Base-by-base conservation (phyloP, 2,329 filamentous ascomycete genomes). In the Alternaria hordeiaustralica region DNA sequence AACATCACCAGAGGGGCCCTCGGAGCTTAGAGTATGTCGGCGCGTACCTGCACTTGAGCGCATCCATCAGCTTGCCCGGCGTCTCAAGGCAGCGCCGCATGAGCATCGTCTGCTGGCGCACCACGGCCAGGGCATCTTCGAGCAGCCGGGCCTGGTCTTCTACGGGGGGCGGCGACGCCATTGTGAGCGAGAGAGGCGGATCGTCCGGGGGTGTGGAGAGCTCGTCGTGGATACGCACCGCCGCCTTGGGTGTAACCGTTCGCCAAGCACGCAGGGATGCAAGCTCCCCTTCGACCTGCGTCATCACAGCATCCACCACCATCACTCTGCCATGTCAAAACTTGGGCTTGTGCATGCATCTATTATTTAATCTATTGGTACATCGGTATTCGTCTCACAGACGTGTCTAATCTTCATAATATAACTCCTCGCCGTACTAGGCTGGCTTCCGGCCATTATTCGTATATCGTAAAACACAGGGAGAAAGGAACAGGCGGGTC, bases 81-180 rank as follows among this genome's bases (percentile, higher is more conserved):
- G 93, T 96, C 80, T 99, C 96, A 65, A 99, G 87, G 77, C 94
- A 98, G 85, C 96, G 95, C 84, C 95, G 94, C 96, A 99, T 99
- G 80, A 97, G 87, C 77, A 90, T 89, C 63, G 95, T 96, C 88
- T 99, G 96, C 84, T 98, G 95, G 83, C 95, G 93, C 82, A 99
- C 96, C 56, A 97, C 95, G 66, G 92, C 89, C 82, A 98, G 86
- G 77, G 96, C 96, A 90, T 99, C 96, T 84, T 99, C 96, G 74
- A 99, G 90, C 84, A 99, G 89, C 77, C 94, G 92, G 76, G 92
- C 93, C 88, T 90, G 84, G 74, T 85, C 83, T 81, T 85, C 84
- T 69, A 83, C 82, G 70, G 83, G 81, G 66, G 83, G 82, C 73
- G 83, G 80, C 75, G 82, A 81, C 77, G 81, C 79, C 80, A 82